Conservation (phyloP, 129 eudicot species). For the Tanacetum coccineum region DNA sequence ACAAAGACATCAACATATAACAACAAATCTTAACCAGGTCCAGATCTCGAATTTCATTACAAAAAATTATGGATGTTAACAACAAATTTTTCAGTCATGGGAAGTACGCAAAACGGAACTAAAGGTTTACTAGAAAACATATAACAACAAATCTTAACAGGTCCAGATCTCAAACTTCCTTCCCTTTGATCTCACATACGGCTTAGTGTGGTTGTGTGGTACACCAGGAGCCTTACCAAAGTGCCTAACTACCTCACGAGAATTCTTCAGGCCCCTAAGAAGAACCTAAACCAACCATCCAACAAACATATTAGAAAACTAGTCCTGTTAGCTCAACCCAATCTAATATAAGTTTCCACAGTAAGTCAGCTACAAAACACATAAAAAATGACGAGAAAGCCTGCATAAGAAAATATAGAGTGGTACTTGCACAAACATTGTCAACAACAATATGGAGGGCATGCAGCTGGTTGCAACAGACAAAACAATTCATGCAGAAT, state of each 20-base stretch:
- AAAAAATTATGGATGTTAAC: neutral
- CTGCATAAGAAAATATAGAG: no score
- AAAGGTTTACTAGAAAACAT: neutral
- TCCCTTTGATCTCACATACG: slow-evolving; percentile 51
- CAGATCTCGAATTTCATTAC: slow-evolving; percentile 19
- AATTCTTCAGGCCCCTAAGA: slow-evolving; percentile 8
- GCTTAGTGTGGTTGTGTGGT: slow-evolving; percentile 72
- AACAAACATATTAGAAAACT: neutral
- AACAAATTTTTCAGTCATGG: slow-evolving; percentile 22
- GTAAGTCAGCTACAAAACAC: no score
- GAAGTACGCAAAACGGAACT: slow-evolving; percentile 16
- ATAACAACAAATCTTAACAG: no score
- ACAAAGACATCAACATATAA: no score
- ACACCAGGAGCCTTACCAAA: slow-evolving; percentile 76
- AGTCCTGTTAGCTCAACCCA: neutral
- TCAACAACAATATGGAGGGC: no score
- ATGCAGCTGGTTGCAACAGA: no score
- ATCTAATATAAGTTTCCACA: neutral
- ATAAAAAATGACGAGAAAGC: no score
- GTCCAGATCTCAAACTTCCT: slow-evolving; percentile 58
- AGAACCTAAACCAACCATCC: neutral
- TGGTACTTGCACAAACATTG: no score
- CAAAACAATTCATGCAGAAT: no score
- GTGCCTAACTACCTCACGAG: slow-evolving; percentile 28
- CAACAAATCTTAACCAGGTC: neutral